Base-by-base conservation (phyloP, 306 rosid species). In the Aeschynomene evenia region DNA sequence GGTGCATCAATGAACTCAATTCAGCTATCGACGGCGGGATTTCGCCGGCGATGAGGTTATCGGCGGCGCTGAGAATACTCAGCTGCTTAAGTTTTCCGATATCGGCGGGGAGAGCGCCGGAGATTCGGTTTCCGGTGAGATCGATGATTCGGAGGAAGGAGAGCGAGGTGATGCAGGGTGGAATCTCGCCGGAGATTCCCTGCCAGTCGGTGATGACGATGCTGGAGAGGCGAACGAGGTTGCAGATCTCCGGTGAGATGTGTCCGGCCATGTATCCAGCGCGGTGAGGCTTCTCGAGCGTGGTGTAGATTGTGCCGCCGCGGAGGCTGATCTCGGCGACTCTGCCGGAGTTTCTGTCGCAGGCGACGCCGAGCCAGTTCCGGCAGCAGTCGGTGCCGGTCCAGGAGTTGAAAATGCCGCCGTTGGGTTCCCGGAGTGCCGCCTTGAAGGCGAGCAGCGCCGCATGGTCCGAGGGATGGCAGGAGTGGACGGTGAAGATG, bases 241-340 rank as follows among this genome's bases (percentile, higher is more conserved):
- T 79, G 64, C 96, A 92, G 56, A 92, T 86, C 36, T 79, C 83
- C 2, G 85, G 85, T 0, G 96, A 87, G 73, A 92, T 89, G 0
- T 9, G 57, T 0, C 98, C 98, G 57, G 96, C 58, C 95, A 87
- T 89, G 79, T 75, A 76, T 0, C 84, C 89, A 6, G 94, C 76
- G 2, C 85, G 80, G 49, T 73, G 82, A 0, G 91, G 74, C 52
- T 81, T 76, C 68, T 88, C 80, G 66, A 84, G 76, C 57, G 85
- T 84, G 0, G 86, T 79, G 34, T 89, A 86, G 72, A 83, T 75
- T 8, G 98, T 70, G 63, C 88, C 91, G 3, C 91, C 96, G 0
- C 92, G 91, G 72, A 92, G 98, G 82, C 45, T 87, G 34, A 92
- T 89, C 7, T 89, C 95, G 9, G 98, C 85, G 39, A 92, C 98